phyloP scores from a whole-genome alignment of 805 yeast genomes.

The Myxozyma sirexii region DNA sequence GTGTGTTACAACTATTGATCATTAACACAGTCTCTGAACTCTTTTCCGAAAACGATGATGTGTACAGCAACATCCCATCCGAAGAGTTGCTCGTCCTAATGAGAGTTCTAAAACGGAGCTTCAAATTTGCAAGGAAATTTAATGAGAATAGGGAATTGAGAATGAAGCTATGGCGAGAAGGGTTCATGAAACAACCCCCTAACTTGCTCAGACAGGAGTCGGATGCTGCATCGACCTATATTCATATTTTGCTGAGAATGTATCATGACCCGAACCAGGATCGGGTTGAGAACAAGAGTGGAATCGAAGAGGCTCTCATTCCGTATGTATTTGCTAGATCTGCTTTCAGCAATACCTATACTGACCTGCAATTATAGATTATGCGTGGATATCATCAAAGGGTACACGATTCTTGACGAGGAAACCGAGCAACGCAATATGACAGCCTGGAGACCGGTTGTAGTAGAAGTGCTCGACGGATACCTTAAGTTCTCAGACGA shows the following conservation, averaged over 20 bases:
- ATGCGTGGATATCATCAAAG: constrained; percentile 68
- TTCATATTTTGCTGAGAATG: constrained; percentile 76
- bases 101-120: constrained; percentile 64
- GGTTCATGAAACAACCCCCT: constrained; percentile 89
- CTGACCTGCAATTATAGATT: constrained; percentile 40
- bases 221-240: constrained; percentile 82
- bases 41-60: constrained; percentile 56
- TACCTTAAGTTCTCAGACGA: constrained; percentile 72
- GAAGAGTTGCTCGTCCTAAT: constrained; percentile 63
- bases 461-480: constrained; percentile 83
- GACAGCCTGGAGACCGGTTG: constrained; percentile 88
- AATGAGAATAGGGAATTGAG: constrained; percentile 87
- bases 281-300: constrained; percentile 50
- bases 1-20: constrained; percentile 86
- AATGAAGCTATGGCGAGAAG: constrained; percentile 86
- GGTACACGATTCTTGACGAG: constrained; percentile 74
- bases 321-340: constrained; percentile 15
- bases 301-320: constrained; percentile 55
- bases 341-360: not conserved
- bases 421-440: constrained; percentile 73
- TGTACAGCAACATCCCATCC: constrained; percentile 71
- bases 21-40: constrained; percentile 85
- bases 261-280: constrained; percentile 67
- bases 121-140: constrained; percentile 80
- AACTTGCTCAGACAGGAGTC: constrained; percentile 91